phyloP scores from a whole-genome alignment of 129 eudicot species.

The Smallanthus sonchifolius region DNA sequence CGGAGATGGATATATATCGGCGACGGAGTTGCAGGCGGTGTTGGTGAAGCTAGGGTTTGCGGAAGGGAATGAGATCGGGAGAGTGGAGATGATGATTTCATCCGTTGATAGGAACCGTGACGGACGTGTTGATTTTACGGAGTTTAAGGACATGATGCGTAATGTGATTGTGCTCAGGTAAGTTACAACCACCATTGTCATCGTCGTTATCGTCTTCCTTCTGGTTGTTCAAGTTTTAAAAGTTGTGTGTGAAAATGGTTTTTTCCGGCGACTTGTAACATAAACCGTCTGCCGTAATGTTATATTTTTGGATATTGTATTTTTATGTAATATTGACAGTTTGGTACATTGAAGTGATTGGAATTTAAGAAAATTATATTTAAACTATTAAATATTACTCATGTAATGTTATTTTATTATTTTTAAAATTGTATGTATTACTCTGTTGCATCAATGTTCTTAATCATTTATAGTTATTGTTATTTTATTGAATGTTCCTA shows the following conservation, averaged over 20 bases:
- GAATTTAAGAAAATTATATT: not conserved
- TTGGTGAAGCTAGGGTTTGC: constrained; percentile 8
- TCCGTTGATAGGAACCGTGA: constrained; percentile 4
- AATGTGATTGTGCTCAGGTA: constrained; percentile 38
- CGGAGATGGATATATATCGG: constrained; percentile 11
- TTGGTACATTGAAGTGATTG: not conserved
- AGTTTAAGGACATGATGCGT: constrained; percentile 91
- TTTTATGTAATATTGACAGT: constrained; percentile 1
- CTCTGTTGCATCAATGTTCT: not conserved
- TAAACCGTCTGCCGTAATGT: not conserved
- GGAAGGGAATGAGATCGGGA: constrained; percentile 9
- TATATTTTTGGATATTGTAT: not conserved
- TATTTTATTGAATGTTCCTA: too few relatives aligned
- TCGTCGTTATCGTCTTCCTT: not conserved
- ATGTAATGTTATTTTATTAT: not conserved
- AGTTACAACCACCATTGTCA: not conserved
- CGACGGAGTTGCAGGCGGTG: not conserved
- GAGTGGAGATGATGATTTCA: constrained; percentile 7
- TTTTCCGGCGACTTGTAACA: not conserved
- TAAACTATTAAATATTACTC: not conserved
- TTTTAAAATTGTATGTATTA: not conserved
- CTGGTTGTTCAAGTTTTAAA: not conserved
- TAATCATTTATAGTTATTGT: too few relatives aligned
- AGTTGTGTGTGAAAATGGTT: constrained; percentile 8
- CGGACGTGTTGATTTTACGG: constrained; percentile 61